Base-by-base conservation (phyloP, 2,329 filamentous ascomycete genomes). In the Raffaelea albimanens region DNA sequence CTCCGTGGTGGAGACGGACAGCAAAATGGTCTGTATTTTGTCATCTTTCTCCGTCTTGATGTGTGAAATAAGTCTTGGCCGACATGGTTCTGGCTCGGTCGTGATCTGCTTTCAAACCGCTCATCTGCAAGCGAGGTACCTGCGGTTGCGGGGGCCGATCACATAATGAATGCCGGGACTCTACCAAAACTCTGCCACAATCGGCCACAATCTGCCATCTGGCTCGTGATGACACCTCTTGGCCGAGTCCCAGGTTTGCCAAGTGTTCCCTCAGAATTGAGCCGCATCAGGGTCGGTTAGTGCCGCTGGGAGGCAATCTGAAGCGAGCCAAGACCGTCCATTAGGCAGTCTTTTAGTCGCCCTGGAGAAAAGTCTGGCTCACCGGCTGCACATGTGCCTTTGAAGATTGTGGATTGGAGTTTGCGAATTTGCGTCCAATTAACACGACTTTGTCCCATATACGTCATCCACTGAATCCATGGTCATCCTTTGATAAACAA, bases 141-240 rank as follows among this genome's bases (percentile, higher is more conserved):
- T 21, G n/a, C 18, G 43, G 31, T 5, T 19, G n/a, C 19, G 25
- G 11, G 22, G 31, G n/a, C 34, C 9, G 31, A 34, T 10, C 16
- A 34, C 9, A 34, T 34, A 34, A 16, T 34, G 10, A 34, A 9
- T 34, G 31, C 10, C 31, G 31, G 10, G 31, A 16, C 31, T 34
- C 31, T 36, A 25, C 42, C 42, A 44, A 36, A 9, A 44, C 42
- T 20, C 11, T 5, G 16, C 19, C 19, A 4, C n/a, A n/a, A n/a
- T n/a, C n/a, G n/a, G n/a, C n/a, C n/a, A n/a, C n/a, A n/a, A n/a
- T n/a, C n/a, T n/a, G n/a, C n/a, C n/a, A n/a, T n/a, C n/a, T n/a
- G n/a, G n/a, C n/a, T n/a, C 31, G n/a, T 31, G 43, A 44, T 44
- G 43, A 22, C 13, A 44, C 43, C 43, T 44, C 43, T 44, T 44